Base-by-base conservation (phyloP, 1,284 basidiomycete genomes). In the Ganoderma multipileum region DNA sequence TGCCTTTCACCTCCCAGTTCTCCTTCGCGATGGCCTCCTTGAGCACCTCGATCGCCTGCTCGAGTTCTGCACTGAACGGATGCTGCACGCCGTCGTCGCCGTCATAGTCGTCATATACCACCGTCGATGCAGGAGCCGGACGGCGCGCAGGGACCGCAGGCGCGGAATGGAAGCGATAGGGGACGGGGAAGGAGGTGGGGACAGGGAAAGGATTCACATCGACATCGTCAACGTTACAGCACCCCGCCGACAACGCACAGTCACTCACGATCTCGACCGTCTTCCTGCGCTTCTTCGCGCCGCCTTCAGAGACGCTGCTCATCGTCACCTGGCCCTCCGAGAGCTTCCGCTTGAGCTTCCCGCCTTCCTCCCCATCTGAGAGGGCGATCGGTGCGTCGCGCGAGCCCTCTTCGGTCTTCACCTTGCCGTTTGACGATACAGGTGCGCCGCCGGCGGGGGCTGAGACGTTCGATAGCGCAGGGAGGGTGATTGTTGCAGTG, bases 1-100 rank as follows among this genome's bases (percentile, higher is more conserved):
- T 97, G 76, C 91, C 91, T 82, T 94, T 95, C 68, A 85, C 82
- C 54, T 89, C 87, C 90, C 91, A 94, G 58, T 83, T 85, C 90
- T 91, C 89, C 75, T 86, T 84, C 16, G 83, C 83, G 36, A 94
- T 89, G 36, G 87, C 86, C 7, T 68, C 78, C 75, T 91, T 91
- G 70, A 96, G 83, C 28, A 85, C 83, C 41, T 89, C 86, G 57
- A 95, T 84, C 1, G 85, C 85, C 5, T 77, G 81, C 71, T 93
- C 89, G 23, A 96, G 81, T 28, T 90, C 88, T 0, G 91, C 87
- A 67, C 91, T 87, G 81, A 94, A 94, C 5, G 82, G 78, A 80
- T 87, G 76, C 82, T 86, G 84, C 81, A 66, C 11, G 23, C 47
- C n/a, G 44, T 58, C 30, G n/a, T 57, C 52, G 11, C 16, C 9